Evolutionary conservation across 176 grass and related monocot genomes (phyloP), one percentile per base, ranked within the genome.

Genomic region (Themeda triandra): DNA sequence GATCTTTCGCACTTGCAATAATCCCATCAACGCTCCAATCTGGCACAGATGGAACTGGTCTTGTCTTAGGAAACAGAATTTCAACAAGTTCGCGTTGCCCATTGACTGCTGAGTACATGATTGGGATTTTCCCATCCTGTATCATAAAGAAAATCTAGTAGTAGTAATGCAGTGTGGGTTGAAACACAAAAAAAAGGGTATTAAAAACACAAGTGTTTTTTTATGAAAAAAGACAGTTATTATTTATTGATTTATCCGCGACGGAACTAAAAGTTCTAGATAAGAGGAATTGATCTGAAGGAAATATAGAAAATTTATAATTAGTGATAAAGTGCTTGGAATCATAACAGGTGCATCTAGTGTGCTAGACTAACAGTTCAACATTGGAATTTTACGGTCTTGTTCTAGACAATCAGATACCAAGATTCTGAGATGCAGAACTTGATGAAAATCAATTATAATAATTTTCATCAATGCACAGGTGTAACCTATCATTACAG

Each of bases 81-180:
- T 40, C 39, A 40, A 40, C 39, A 3, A 73, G 58, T 32, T 91
- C 80, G 6, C 72, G 69, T 30, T 40, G 6, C 6, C 39, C 39
- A 9, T 2, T 40, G 3, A 40, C 30, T 66, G 89, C 85, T 42
- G 85, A 31, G 13, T 8, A 15, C 51, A 84, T 62, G 33, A 84
- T 87, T 75, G 85, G 80, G 42, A 66, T 67, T 29, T 6, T 13
- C 35, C 85, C 85, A 24, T 42, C 18, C 89, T 87, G 58, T 27
- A 71, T 72, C 19, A 10, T 45, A 44, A n/a, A n/a, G 35, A 66
- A 76, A 90, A 69, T 33, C 41, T 15, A 31, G 29, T 42, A 59
- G 21, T 9, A 73, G 23, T 48, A 69, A 29, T 35, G 68, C 27
- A 67, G 10, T 19, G 1, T 45, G 53, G 4, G n/a, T 73, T 67